Evolutionary conservation across 1,284 basidiomycete genomes (phyloP), one percentile per base, ranked within the genome.

Genomic region (Ustilago trichophora): DNA sequence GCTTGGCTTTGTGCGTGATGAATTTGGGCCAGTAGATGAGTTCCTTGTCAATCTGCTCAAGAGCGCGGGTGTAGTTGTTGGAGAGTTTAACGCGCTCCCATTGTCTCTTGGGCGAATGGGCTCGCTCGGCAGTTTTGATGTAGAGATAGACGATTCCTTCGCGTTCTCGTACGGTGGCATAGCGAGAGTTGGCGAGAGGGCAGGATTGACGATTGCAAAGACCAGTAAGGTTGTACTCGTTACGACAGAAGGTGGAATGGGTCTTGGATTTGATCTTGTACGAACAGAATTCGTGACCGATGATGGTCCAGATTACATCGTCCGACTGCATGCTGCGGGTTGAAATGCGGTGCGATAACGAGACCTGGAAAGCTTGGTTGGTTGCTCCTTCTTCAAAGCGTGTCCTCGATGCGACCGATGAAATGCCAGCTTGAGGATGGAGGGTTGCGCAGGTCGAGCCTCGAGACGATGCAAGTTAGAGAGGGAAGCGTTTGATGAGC

Each of bases 21-120:
- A 96, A 98, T 76, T 93, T 95, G 11, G 94, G 94, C 96, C 96
- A 98, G 83, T 98, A 93, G 38, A 93, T 87, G 68, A 98, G 87
- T 80, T 98, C 92, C 65, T 87, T 88, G 85, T 98, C 96, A 52
- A 81, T 78, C 58, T 79, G 77, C 47, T 95, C 92, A 43, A 99
- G 84, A 3, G 96, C 94, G 82, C 92, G 93, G 34, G 90, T 86
- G 83, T 98, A 98, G 83, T 94, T 95, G 80, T 90, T 93, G 16
- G 92, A 93, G 12, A 98, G 87, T 77, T 89, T 90, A 83, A 98
- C 90, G 54, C 89, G 86, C 85, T 99, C 95, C 96, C 96, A 98
- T 91, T 97, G 93, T 75, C 91, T 88, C 31, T 91, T 91, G 18
- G 96, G 96, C 25, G 90, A 89, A 83, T 98, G 95, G 11, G 95